phyloP scores from a whole-genome alignment of 75 land plant genomes.

The Cryptomeria japonica region DNA sequence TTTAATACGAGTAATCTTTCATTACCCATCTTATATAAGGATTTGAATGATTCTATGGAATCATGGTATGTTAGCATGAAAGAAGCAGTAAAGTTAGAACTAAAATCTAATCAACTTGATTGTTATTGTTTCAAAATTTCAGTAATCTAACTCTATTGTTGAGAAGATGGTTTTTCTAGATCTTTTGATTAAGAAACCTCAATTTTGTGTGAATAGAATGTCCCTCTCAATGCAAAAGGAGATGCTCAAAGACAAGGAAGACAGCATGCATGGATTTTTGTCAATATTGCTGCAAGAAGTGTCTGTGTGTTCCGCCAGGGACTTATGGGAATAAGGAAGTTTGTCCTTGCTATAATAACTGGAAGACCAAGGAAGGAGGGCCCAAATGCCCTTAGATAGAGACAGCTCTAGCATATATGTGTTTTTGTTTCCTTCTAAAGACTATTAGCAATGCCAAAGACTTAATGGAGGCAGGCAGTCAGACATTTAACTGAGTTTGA shows the following conservation, averaged over 20 bases:
- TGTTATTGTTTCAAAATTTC: too few relatives aligned
- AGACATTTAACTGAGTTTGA: too few relatives aligned
- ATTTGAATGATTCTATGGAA: neutral
- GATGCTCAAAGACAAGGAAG: constrained; percentile 4
- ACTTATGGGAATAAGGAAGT: neutral
- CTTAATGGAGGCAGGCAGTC: too few relatives aligned
- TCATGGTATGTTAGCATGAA: neutral
- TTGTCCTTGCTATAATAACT: neutral
- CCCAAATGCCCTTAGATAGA: neutral
- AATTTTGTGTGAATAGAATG: neutral
- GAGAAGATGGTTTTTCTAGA: neutral
- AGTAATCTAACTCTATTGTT: neutral
- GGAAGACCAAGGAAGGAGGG: neutral
- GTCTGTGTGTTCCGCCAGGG: neutral
- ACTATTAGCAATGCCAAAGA: too few relatives aligned
- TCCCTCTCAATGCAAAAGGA: neutral
- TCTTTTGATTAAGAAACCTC: neutral
- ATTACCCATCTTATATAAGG: neutral
- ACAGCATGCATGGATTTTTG: neutral
- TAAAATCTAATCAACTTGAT: neutral
- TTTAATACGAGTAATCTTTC: neutral
- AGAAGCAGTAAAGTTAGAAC: neutral
- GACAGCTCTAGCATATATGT: neutral
- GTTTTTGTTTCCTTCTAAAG: too few relatives aligned
- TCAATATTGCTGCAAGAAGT: neutral